Conservation (phyloP, 352 stramenopile genomes). For the Phytopythium delawarense region DNA sequence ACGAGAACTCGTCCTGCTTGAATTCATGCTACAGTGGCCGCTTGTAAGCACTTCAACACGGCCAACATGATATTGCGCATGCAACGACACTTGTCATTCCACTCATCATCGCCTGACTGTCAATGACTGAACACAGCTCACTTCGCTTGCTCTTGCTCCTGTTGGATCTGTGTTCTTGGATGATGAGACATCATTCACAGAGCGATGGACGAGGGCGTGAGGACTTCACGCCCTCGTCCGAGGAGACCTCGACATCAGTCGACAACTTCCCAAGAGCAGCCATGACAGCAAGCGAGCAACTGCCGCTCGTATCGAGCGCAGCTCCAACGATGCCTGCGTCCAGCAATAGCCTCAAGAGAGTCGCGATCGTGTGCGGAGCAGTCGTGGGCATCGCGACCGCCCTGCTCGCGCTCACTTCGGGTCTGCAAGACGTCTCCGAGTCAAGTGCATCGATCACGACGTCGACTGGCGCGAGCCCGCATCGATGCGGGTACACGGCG, state of each 20-base stretch:
- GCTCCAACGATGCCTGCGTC: neutral
- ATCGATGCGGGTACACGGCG: constrained; percentile 16
- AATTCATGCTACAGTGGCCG: too few species aligned
- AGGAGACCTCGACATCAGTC: neutral
- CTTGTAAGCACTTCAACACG: too few species aligned
- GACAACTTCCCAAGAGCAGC: neutral
- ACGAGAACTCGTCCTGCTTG: neutral
- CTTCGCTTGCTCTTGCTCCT: too few species aligned
- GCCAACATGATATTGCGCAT: too few species aligned
- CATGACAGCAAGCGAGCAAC: neutral
- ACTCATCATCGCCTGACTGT: too few species aligned
- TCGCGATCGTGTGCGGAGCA: neutral
- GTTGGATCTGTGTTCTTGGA: too few species aligned
- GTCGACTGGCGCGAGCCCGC: neutral
- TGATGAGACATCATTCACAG: neutral
- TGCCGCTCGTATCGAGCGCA: neutral
- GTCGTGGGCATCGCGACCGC: neutral
- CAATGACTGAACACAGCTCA: too few species aligned
- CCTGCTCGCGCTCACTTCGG: neutral
- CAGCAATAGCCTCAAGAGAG: neutral
- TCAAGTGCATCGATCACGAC: neutral
- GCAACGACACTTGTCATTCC: too few species aligned
- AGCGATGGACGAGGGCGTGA: neutral
- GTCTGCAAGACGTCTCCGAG: neutral
- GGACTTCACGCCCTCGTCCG: too few species aligned